Percentiles rank a stretch among this genome's conserved stretches.
Evolutionary conservation across 2,329 filamentous ascomycete species (phyloP).

Genomic region (Alternaria gaisen): DNA sequence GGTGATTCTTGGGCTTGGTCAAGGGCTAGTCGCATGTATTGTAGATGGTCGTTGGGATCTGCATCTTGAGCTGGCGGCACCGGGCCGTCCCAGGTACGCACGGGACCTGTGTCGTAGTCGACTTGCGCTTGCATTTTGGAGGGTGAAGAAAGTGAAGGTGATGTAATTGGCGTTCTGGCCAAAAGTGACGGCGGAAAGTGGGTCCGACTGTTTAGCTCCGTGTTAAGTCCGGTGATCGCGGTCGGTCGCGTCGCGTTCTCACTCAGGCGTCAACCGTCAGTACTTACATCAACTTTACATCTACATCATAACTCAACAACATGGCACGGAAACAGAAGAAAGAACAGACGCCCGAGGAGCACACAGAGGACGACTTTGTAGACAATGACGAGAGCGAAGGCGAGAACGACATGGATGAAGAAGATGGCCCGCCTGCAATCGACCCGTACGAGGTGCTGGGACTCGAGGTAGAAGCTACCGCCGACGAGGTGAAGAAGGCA

Average conservation of each 20-base stretch:
- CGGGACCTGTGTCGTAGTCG: slow-evolving; percentile 24
- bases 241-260: slow-evolving; percentile 38
- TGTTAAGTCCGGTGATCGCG: slow-evolving; percentile 31
- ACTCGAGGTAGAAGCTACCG: slow-evolving; percentile 74
- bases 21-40: slow-evolving; percentile 76
- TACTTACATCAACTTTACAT: slow-evolving; percentile 7
- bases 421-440: slow-evolving; percentile 70
- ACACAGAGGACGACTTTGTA: slow-evolving; percentile 22
- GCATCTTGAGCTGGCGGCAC: slow-evolving; percentile 24
- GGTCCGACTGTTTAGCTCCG: slow-evolving; percentile 20
- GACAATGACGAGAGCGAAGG: slow-evolving; percentile 58
- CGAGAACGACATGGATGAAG: slow-evolving; percentile 34
- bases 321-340: slow-evolving; percentile 20
- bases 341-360: slow-evolving; percentile 9
- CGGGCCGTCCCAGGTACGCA: slow-evolving; percentile 31
- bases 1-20: slow-evolving; percentile 80
- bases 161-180: slow-evolving; percentile 14
- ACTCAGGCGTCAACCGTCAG: not conserved
- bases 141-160: slow-evolving; percentile 15
- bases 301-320: slow-evolving; percentile 11
- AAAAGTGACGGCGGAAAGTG: slow-evolving; percentile 7
- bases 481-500: slow-evolving; percentile 84
- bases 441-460: slow-evolving; percentile 82
- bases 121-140: slow-evolving; percentile 36
- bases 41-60: slow-evolving; percentile 41